Base-by-base conservation (phyloP, 2,329 filamentous ascomycete species). In the Phoma sp. region DNA sequence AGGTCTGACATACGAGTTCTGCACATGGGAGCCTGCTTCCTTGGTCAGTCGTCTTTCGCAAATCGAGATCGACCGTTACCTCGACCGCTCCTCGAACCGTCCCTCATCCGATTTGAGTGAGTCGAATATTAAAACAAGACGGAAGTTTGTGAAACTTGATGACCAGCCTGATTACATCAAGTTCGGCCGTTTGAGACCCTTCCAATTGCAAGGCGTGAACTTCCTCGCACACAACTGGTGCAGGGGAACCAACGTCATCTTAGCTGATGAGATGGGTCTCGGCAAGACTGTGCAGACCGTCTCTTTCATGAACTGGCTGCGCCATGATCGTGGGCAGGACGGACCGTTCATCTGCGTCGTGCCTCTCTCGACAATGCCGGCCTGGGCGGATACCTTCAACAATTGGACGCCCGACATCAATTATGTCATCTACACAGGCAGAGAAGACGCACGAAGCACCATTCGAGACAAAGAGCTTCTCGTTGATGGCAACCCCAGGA, bases 241-340 rank as follows among this genome's bases (percentile, higher is more conserved):
- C 48, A 88, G 90, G 69, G 88, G 87, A 51, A 95, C 95, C 75
- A 99, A 98, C 67, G 95, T 98, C 70, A 97, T 99, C 67, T 84
- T 99, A 48, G 95, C 95, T 43, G 95, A 99, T 73, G 95, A 99
- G 77, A 99, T 99, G 95, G 95, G 95, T 67, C 83, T 99, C 13
- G 95, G 95, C 25, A 99, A 99, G 79, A 99, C 95, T 0, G 95
- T 99, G 0, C 95, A 99, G 77, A 97, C 94, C 0, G 93, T 99
- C 25, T 88, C 94, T 0, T 98, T 98, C 74, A 89, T 99, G 75
- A 97, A 94, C 73, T 99, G 95, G 94, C 83, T 99, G 57, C 90
- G 92, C 50, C 94, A 98, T 76, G 88, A 92, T 55, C 87, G 94
- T 63, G 84, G 84, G 44, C 95, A 99, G 74, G 91, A 98, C 75